A percentile compares a stretch with the other conserved stretches of the same genome.
These are phyloP conservation scores for Holtermannia corniformis DNA, from an alignment of 768 basidiomycete species.

Conservation along the genomic window DNA sequence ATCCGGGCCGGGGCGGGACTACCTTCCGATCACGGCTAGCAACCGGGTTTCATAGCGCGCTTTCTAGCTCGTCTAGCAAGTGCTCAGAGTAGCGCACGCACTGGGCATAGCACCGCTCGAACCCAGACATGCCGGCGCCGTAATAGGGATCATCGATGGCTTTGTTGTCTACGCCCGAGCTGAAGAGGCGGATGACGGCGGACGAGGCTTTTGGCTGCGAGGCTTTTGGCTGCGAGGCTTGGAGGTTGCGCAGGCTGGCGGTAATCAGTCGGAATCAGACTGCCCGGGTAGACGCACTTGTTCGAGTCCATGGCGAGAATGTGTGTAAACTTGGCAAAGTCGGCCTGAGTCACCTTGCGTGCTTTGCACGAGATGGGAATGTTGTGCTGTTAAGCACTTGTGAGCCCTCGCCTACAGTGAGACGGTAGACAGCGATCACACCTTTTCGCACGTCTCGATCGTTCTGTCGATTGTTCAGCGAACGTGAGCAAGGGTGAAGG, in stretches of 20 bases:
- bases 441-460: slow-evolving; percentile 61
- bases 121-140: slow-evolving; percentile 62
- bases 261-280: background rate
- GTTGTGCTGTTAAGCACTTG: slow-evolving; percentile 47
- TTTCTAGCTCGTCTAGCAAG: slow-evolving; percentile 57
- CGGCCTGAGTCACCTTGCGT: slow-evolving; percentile 55
- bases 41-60: too few relatives aligned
- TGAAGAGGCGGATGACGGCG: slow-evolving; percentile 32
- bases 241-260: slow-evolving; percentile 29
- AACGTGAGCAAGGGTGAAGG: background rate
- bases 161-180: slow-evolving; percentile 30
- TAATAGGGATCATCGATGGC: slow-evolving; percentile 73
- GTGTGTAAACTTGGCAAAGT: slow-evolving; percentile 68
- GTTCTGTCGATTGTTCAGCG: slow-evolving; percentile 47
- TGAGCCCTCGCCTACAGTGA: background rate
- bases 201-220: slow-evolving; percentile 22
- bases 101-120: slow-evolving; percentile 68
- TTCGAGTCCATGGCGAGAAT: slow-evolving; percentile 75
- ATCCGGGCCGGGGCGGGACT: too few relatives aligned
- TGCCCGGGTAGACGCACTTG: slow-evolving; percentile 56
- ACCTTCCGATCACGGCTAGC: too few relatives aligned
- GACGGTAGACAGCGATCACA: slow-evolving; percentile 36
- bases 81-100: slow-evolving; percentile 65
- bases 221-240: slow-evolving; percentile 12
- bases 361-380: slow-evolving; percentile 63